Percentiles rank a stretch among this genome's conserved stretches.
Evolutionary conservation across 305 asterid genomes (phyloP).

Genomic region (Plantago coronopus): DNA sequence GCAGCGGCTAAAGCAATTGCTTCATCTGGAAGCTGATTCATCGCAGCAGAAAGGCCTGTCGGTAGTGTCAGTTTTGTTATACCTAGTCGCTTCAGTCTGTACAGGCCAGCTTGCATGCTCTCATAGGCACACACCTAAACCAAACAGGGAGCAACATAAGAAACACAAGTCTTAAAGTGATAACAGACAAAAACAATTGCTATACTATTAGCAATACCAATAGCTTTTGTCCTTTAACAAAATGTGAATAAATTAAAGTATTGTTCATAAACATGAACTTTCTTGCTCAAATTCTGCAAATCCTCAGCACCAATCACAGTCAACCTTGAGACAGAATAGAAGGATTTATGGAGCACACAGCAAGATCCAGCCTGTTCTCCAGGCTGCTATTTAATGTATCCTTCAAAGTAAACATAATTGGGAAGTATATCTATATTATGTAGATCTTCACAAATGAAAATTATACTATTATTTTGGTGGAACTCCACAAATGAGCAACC

Average conservation of each 20-base stretch:
- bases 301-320: not conserved
- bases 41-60: constrained; percentile 86
- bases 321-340: not conserved
- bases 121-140: constrained; percentile 91
- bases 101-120: constrained; percentile 98
- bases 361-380: not conserved
- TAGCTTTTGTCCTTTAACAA: not conserved
- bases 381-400: not conserved
- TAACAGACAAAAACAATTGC: not conserved
- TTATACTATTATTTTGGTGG: constrained; percentile 8
- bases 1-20: constrained; percentile 99
- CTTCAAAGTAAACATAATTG: not conserved
- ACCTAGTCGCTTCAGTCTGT: constrained; percentile 90
- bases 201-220: constrained; percentile 9
- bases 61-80: constrained; percentile 77
- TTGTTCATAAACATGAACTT: constrained; percentile 7
- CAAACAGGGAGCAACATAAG: constrained; percentile 24
- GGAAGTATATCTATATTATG: not conserved
- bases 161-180: not conserved
- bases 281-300: constrained; percentile 8
- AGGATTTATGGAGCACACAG: not conserved
- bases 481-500: constrained; percentile 13
- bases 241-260: not conserved
- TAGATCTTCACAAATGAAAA: not conserved
- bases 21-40: constrained; percentile 99